A percentile compares a stretch with the other conserved stretches of the same genome.
These are phyloP conservation scores for Capsicum chinense DNA, from an alignment of 257 asterid species.

Conservation along the genomic window DNA sequence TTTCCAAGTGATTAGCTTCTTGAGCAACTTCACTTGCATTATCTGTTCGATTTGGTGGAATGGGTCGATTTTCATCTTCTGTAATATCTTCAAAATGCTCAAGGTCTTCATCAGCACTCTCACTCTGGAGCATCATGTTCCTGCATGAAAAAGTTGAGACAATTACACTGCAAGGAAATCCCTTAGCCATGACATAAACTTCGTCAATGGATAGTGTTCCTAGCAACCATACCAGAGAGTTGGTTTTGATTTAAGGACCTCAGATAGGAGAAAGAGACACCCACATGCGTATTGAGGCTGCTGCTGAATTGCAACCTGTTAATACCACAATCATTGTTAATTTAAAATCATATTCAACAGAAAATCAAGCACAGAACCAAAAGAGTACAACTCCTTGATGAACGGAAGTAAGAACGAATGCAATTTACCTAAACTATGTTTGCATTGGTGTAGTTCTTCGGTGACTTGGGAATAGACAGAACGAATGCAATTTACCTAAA, in stretches of 20 bases:
- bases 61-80: slow-evolving; percentile 53
- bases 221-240: slow-evolving; percentile 77
- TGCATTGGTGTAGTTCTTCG: slow-evolving; percentile 12
- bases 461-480: not conserved
- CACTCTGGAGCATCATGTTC: slow-evolving; percentile 82
- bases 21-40: slow-evolving; percentile 40
- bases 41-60: slow-evolving; percentile 37
- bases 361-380: no score
- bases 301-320: slow-evolving; percentile 84
- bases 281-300: slow-evolving; percentile 99
- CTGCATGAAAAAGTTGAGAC: slow-evolving; percentile 43
- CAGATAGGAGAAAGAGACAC: slow-evolving; percentile 89
- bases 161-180: slow-evolving; percentile 14
- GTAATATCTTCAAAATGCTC: slow-evolving; percentile 85
- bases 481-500: not conserved
- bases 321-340: slow-evolving; percentile 25
- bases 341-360: no score
- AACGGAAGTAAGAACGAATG: not conserved
- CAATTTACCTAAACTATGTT: not conserved
- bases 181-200: not conserved
- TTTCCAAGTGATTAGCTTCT: slow-evolving; percentile 36
- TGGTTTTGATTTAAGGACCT: slow-evolving; percentile 90
- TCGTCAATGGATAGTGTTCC: slow-evolving; percentile 13
- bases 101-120: slow-evolving; percentile 80
- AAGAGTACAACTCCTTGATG: not conserved